A percentile compares a stretch with the other conserved stretches of the same genome.
phyloP scores from a whole-genome alignment of 352 stramenopile genomes.

The Globisporangium carolinianum region DNA sequence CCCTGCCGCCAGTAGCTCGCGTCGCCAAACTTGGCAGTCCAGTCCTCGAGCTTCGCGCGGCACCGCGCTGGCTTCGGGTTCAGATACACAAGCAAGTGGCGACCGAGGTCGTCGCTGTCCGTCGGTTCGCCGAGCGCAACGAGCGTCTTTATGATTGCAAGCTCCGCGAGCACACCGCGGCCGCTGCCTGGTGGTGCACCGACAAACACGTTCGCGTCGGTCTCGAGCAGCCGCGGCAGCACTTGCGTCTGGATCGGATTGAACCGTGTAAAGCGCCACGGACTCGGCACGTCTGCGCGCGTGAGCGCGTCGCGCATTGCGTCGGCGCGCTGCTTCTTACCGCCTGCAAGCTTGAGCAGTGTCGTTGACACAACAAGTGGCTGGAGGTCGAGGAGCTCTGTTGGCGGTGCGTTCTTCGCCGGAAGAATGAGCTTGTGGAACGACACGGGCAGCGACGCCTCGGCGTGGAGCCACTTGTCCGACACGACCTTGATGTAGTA shows the following conservation, averaged over 20 bases:
- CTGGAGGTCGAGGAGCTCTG: constrained; percentile 97
- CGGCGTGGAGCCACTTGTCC: constrained; percentile 98
- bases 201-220: constrained; percentile 92
- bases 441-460: constrained; percentile 94
- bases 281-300: constrained; percentile 25
- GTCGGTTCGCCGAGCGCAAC: constrained; percentile 45
- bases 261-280: constrained; percentile 89
- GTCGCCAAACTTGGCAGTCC: constrained; percentile 79
- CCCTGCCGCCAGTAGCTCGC: constrained; percentile 72
- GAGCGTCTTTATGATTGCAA: constrained; percentile 94
- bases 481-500: constrained; percentile 98
- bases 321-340: constrained; percentile 57
- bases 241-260: constrained; percentile 99
- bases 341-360: constrained; percentile 53
- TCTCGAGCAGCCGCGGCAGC: constrained; percentile 94
- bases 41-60: constrained; percentile 72
- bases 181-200: constrained; percentile 93
- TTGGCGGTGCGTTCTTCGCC: constrained; percentile 96
- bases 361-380: constrained; percentile 91
- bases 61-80: constrained; percentile 83
- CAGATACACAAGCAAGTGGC: constrained; percentile 91
- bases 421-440: constrained; percentile 99
- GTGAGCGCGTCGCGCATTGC: constrained; percentile 44
- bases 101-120: constrained; percentile 52
- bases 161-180: constrained; percentile 92